Percentiles rank a stretch among this genome's conserved stretches.
Conservation (phyloP, 2,329 filamentous ascomycete species). For the Fusarium albidum region DNA sequence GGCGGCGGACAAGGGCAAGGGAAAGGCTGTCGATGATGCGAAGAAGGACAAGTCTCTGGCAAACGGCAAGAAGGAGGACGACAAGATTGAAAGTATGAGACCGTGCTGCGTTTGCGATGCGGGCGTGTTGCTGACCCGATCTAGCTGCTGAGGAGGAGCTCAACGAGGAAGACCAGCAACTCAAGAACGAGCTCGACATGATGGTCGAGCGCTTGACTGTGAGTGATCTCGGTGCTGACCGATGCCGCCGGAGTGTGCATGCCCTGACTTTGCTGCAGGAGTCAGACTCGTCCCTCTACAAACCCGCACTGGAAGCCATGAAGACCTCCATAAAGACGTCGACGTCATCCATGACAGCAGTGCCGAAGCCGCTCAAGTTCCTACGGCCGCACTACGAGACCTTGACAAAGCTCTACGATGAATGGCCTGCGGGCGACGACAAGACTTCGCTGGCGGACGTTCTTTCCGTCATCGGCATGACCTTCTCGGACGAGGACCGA, state of each 20-base stretch:
- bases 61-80: conserved; percentile 82
- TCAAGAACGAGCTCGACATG: conserved; percentile 98
- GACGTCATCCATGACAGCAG: conserved; percentile 98
- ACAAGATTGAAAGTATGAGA: conserved; percentile 59
- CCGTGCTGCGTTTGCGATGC: conserved; percentile 15
- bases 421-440: conserved; percentile 84
- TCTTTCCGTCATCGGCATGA: conserved; percentile 97
- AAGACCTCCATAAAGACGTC: conserved; percentile 99
- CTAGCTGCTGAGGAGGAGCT: conserved; percentile 77
- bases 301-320: conserved; percentile 92
- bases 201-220: conserved; percentile 94
- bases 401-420: conserved; percentile 85
- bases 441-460: conserved; percentile 94
- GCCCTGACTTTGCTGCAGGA: conserved; percentile 64
- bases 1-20: conserved; percentile 93
- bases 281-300: conserved; percentile 86
- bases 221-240: conserved; percentile 37
- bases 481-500: conserved; percentile 94
- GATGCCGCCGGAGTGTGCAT: not conserved
- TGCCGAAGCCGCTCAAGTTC: conserved; percentile 98
- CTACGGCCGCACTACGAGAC: conserved; percentile 95
- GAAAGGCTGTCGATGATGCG: conserved; percentile 79
- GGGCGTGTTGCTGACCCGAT: conserved; percentile 33
- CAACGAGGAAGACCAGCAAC: conserved; percentile 96
- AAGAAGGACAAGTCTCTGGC: conserved; percentile 74